Evolutionary conservation across 1,139 yeast genomes (phyloP), one percentile per base, ranked within the genome.

Genomic region (Ashbya aceris): DNA sequence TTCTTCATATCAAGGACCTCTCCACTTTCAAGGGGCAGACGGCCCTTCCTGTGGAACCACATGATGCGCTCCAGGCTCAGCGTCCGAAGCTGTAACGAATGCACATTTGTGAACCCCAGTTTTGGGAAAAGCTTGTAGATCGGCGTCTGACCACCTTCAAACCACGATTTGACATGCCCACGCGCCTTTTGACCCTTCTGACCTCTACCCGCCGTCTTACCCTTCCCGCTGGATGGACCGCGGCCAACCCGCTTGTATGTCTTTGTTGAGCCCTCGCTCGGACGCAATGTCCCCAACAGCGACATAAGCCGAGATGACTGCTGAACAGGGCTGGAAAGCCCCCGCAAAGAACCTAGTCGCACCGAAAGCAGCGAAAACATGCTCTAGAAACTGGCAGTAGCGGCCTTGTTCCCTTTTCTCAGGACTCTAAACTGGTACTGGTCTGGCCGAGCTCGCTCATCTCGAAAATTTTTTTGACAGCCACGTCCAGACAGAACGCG

Each of bases 61-160:
- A 76, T 77, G 45, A 83, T 77, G 54, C 75, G 70, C 27, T 65
- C 69, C 57, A 83, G 66, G 55, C 79, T 78, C 45, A 83, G 54
- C 52, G 74, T 77, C 36, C 70, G 67, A 50, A 73, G 67, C 13
- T 70, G 70, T 49, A 66, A 66, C 28, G 70, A 71, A 52, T 73
- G 74, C 10, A 72, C 71, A 53, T 82, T 73, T 54, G 77, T 76
- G 70, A 89, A 87, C 8, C 98, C 98, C 46, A 82, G 72, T 61
- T 91, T 89, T 41, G 97, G 97, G 64, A 87, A 86, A 47, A 87
- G 68, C 62, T 83, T 83, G 59, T 79, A 83, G 55, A 81, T 81
- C 20, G 97, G 97, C 1, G 98, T 91, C 63, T 91, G 99, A 59
- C 98, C 98, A 76, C 99, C 99, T 70, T 91, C 98, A 62, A 89